A percentile compares a stretch with the other conserved stretches of the same genome.
Conservation (phyloP, 371 early-diverging fungal species). For the Mucor saturninus region DNA sequence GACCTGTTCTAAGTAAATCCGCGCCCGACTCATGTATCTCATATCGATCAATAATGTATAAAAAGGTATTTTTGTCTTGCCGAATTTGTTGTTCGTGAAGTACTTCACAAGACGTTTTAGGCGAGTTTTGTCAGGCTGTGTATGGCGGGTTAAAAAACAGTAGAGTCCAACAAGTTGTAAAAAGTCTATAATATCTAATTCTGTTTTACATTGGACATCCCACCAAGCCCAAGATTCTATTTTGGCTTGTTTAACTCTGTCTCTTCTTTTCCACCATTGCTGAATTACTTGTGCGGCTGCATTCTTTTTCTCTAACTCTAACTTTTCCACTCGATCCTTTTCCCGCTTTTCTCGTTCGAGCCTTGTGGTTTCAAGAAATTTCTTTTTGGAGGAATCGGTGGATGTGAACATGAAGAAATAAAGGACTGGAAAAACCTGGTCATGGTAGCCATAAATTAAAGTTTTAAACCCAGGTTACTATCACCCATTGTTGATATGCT, state of each 20-base stretch:
- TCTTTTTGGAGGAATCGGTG: conserved; percentile 36
- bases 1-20: conserved; percentile 25
- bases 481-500: no score
- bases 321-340: conserved; percentile 32
- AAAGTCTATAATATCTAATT: conserved; percentile 19
- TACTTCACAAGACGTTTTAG: conserved; percentile 22
- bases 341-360: conserved; percentile 48
- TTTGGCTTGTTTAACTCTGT: conserved; percentile 11
- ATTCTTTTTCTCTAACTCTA: conserved; percentile 11
- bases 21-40: conserved; percentile 29
- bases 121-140: background rate
- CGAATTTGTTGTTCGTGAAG: conserved; percentile 26
- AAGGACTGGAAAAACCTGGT: no score
- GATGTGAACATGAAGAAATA: conserved; percentile 36
- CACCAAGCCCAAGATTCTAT: conserved; percentile 32
- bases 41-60: conserved; percentile 39
- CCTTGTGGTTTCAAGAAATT: conserved; percentile 44
- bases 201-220: conserved; percentile 19
- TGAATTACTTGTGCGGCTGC: conserved; percentile 35
- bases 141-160: conserved; percentile 19
- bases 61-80: conserved; percentile 19
- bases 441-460: no score
- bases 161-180: conserved; percentile 34
- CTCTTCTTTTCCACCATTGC: conserved; percentile 36
- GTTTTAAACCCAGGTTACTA: no score